Evolutionary conservation across 164 flowering plant genomes (phyloP).

Genomic region (Chloranthus sessilifolius): DNA sequence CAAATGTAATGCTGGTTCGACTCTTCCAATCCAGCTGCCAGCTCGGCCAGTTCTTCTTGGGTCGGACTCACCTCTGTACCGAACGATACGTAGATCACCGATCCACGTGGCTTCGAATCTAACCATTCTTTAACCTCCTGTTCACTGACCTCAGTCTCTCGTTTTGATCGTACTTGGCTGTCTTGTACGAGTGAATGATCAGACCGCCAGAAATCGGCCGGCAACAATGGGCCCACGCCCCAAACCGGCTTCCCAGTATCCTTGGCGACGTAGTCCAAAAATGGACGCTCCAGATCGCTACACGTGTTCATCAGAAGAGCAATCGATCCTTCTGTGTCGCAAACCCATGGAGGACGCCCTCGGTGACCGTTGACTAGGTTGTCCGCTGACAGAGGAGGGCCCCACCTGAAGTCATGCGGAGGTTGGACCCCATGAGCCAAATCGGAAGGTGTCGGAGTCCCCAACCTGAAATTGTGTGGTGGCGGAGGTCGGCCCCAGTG

Average conservation of each 20-base stretch:
- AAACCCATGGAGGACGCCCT: slow-evolving; percentile 40
- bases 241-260: slow-evolving; percentile 38
- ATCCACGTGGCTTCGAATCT: slow-evolving; percentile 33
- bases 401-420: background rate
- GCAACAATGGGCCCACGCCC: slow-evolving; percentile 65
- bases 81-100: slow-evolving; percentile 37
- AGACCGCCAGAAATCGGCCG: slow-evolving; percentile 46
- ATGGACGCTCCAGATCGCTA: slow-evolving; percentile 45
- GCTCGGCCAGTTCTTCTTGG: slow-evolving; percentile 17
- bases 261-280: slow-evolving; percentile 33
- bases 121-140: slow-evolving; percentile 36
- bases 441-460: background rate
- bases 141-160: slow-evolving; percentile 30
- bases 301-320: slow-evolving; percentile 58
- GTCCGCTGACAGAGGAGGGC: slow-evolving; percentile 22
- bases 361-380: slow-evolving; percentile 3
- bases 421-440: too few relatives aligned
- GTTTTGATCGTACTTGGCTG: slow-evolving; percentile 17
- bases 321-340: slow-evolving; percentile 25
- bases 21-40: slow-evolving; percentile 28
- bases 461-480: background rate
- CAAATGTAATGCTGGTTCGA: slow-evolving; percentile 40
- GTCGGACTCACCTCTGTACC: slow-evolving; percentile 37
- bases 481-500: slow-evolving; percentile 5
- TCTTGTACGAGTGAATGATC: slow-evolving; percentile 27